Evolutionary conservation across 345 rosid genomes (phyloP).

Genomic region (Gossypium raimondii): DNA sequence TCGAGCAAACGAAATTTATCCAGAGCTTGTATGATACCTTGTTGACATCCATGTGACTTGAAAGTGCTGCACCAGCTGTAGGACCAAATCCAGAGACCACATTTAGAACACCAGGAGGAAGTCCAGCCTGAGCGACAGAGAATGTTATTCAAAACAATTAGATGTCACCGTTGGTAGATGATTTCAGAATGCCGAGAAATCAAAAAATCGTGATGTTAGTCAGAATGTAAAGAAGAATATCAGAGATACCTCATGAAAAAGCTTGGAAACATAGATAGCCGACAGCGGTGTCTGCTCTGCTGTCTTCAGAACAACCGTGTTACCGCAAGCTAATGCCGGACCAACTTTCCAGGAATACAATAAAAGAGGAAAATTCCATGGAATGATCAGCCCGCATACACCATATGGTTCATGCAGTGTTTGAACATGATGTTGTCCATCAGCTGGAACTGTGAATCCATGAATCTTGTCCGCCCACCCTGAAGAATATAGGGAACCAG

Average conservation of each 20-base stretch:
- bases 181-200: neutral
- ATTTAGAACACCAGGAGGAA: conserved; percentile 86
- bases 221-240: neutral
- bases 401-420: conserved; percentile 71
- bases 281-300: conserved; percentile 94
- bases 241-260: conserved; percentile 27
- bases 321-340: conserved; percentile 90
- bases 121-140: conserved; percentile 60
- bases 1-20: neutral
- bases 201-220: neutral
- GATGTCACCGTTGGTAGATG: neutral
- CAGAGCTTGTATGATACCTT: conserved; percentile 46
- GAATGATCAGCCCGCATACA: conserved; percentile 63
- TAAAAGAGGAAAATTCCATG: conserved; percentile 74
- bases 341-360: conserved; percentile 73
- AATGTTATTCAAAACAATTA: conserved; percentile 2
- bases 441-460: conserved; percentile 60
- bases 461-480: conserved; percentile 83
- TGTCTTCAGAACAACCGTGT: conserved; percentile 78
- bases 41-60: conserved; percentile 87
- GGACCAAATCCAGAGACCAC: conserved; percentile 85
- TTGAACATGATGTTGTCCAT: conserved; percentile 53
- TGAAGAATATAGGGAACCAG: conserved; percentile 19
- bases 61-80: conserved; percentile 84
- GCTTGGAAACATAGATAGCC: conserved; percentile 52